Evolutionary conservation across 192 early-diverging fungal species (phyloP).

Genomic region (Spizellomyces punctatus): DNA sequence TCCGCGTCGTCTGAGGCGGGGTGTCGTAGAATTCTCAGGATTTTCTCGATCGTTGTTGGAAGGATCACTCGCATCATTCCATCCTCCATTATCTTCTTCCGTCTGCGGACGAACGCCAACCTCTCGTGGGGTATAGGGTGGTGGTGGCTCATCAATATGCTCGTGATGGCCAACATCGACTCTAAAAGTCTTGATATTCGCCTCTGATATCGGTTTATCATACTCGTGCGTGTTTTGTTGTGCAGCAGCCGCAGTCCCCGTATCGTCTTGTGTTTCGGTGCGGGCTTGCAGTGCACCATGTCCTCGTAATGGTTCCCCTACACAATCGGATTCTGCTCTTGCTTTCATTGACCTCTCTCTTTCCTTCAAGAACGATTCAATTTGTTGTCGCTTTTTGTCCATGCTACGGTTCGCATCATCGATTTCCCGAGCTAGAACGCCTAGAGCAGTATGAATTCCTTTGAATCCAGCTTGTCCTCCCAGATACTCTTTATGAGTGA

Average conservation of each 20-base stretch:
- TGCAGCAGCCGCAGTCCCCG: neutral
- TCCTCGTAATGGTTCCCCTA: neutral
- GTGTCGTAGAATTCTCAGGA: constrained; percentile 13
- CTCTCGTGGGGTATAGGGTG: constrained; percentile 26
- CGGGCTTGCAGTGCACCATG: neutral
- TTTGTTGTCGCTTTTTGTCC: constrained; percentile 19
- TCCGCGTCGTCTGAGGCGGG: constrained; percentile 15
- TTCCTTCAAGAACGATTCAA: constrained; percentile 17
- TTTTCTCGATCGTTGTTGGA: constrained; percentile 14
- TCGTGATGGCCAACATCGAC: neutral
- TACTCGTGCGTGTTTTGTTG: neutral
- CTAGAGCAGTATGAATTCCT: neutral
- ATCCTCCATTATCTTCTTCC: neutral
- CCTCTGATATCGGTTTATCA: too few relatives aligned
- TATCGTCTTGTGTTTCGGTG: neutral
- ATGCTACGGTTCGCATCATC: constrained; percentile 8
- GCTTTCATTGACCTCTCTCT: constrained; percentile 10
- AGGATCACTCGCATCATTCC: neutral
- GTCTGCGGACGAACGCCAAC: neutral
- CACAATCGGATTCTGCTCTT: constrained; percentile 12
- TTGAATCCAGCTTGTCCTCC: constrained; percentile 26
- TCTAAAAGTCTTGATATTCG: too few relatives aligned
- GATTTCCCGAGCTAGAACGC: constrained; percentile 5
- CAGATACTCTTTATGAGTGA: constrained; percentile 21
- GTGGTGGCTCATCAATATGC: constrained; percentile 22